Evolutionary conservation across 2,329 filamentous ascomycete species (phyloP), one percentile per base, ranked within the genome.

Genomic region (Stemphylium beticola): DNA sequence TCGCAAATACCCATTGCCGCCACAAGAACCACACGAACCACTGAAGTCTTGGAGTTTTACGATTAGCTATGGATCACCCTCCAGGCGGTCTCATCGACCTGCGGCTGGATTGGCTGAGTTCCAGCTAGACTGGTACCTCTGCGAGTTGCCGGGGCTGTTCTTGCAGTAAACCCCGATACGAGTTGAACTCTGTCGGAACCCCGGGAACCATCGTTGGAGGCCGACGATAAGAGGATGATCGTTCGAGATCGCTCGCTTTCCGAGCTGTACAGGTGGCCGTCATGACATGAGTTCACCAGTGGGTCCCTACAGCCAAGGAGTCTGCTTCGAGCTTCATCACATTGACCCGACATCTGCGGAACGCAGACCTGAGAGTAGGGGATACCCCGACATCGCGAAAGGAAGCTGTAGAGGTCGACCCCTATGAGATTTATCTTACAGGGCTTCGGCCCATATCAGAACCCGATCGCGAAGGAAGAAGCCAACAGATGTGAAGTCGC

Each of bases 401-500:
- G 61, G 62, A 58, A 37, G 60, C 62, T 29, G 26, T 29, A 55
- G 64, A 71, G 67, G 61, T 53, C 63, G 55, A 64, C 46, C 55
- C 62, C 62, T 63, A 57, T 63, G 55, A 29, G 10, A 29, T 29
- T 29, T 29, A 11, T 29, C 26, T 29, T 4, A 10, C 9, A 29
- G 26, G 26, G 64, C 49, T 59, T 47, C 57, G 49, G 60, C 55
- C 64, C 53, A 46, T 67, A 67, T 58, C 51, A 42, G 59, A 63
- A 49, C 62, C 58, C 58, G 12, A 65, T 37, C 42, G 53, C 20
- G 55, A 58, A 60, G 67, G 53, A 68, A 74, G 68, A 71, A 69
- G 71, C 66, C 71, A 69, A 68, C 68, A 65, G 70, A 68, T 53
- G 67, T 71, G 54, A 62, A 64, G 56, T 43, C 45, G 58, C 53